Evolutionary conservation across 768 basidiomycete genomes (phyloP), one percentile per base, ranked within the genome.

Genomic region (Pleurotus sapidus): DNA sequence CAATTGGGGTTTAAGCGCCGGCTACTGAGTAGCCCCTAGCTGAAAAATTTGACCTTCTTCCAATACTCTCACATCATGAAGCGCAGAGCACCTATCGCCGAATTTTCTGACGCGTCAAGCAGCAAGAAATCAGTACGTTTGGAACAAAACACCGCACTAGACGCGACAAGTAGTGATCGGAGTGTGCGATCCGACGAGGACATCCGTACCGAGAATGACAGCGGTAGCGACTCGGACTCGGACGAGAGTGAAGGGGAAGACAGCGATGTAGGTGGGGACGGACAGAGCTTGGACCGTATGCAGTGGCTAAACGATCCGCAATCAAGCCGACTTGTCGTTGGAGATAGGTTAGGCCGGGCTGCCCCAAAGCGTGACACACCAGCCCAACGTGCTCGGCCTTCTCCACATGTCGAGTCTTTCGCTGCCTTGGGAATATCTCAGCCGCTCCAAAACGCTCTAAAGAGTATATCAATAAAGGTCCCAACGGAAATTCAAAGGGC

Each of bases 401-500:
- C 30, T 34, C 30, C 30, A 45, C 42, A 18, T 25, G 51, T 39
- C 17, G 17, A 42, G 20, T 54, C 51, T 7, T 54, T 54, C 20
- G 51, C 51, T 15, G 37, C 80, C 2, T 73, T 92, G 58, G 86
- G 84, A 2, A 78, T 91, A 59, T 86, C 84, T 0, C 57, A 76
- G 2, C 66, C 76, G 3, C 76, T 99, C 34, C 81, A 86, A 55
- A 64, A 73, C 12, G 86, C 93, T 1, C 77, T 98, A 54, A 73
- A 72, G 27, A 79, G 82, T 37, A 94, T 99, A 89, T 92, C 93
- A 12, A 98, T 98, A 59, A 80, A 78, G 38, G 67, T 70, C 2
- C 95, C 96, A 0, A 98, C 96, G 0, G 86, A 89, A 59, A 87
- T 99, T 25, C 96, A 99, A 65, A 78, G 81, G 0, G 91, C 92